Evolutionary conservation across 768 basidiomycete species (phyloP).

Genomic region (Chalciporus piperatus): DNA sequence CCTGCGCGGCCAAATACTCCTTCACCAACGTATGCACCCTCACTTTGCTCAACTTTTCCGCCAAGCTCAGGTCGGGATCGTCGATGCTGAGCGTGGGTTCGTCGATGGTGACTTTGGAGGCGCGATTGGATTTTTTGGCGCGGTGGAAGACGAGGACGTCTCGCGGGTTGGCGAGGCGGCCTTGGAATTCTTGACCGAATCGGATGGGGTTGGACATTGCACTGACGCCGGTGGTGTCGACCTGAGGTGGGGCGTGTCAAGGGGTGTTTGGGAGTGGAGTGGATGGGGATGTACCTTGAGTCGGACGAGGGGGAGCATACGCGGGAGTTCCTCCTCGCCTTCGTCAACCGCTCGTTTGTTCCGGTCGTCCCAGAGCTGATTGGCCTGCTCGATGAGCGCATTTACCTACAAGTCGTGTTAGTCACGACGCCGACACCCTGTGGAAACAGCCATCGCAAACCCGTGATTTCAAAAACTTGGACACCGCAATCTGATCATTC

Average conservation of each 20-base stretch:
- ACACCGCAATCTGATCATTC: constrained; percentile 78
- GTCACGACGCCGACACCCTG: neutral
- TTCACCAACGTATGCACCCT: constrained; percentile 86
- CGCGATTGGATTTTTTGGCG: constrained; percentile 52
- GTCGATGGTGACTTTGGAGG: constrained; percentile 63
- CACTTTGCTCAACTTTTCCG: constrained; percentile 78
- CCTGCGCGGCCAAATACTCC: constrained; percentile 90
- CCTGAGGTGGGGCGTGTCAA: constrained; percentile 39
- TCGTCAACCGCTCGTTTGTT: constrained; percentile 56
- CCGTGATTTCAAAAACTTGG: constrained; percentile 72
- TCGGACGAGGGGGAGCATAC: constrained; percentile 84
- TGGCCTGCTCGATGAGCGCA: constrained; percentile 65
- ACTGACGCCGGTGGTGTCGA: constrained; percentile 86
- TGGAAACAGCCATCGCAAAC: constrained; percentile 37
- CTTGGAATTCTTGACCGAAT: constrained; percentile 94
- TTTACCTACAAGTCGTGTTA: neutral
- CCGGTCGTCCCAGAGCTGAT: constrained; percentile 73
- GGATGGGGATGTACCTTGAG: constrained; percentile 55
- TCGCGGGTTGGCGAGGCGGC: constrained; percentile 88
- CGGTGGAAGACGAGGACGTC: constrained; percentile 92
- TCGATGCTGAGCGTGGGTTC: constrained; percentile 81
- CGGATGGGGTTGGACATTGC: constrained; percentile 95
- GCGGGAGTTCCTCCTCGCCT: constrained; percentile 58
- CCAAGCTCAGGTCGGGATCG: constrained; percentile 59
- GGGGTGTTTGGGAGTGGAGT: neutral